phyloP scores from a whole-genome alignment of 805 yeast species.

The Metschnikowia lachancei region DNA sequence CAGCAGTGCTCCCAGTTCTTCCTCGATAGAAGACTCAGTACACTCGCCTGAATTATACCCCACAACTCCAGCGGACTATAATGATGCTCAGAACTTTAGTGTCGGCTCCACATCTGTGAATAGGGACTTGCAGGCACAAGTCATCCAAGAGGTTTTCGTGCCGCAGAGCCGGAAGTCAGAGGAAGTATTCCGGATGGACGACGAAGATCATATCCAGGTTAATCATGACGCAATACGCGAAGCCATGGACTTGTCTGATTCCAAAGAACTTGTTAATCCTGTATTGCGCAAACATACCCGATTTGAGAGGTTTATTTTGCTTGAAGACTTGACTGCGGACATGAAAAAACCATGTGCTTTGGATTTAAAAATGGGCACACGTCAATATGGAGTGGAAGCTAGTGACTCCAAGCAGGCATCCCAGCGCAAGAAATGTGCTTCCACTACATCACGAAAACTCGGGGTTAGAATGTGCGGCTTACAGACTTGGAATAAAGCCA shows the following conservation, averaged over 20 bases:
- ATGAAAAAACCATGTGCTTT: conserved; percentile 85
- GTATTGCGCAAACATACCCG: conserved; percentile 45
- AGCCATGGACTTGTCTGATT: neutral
- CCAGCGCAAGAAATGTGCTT: conserved; percentile 75
- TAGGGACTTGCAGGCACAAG: conserved; percentile 38
- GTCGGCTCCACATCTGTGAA: conserved; percentile 37
- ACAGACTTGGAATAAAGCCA: conserved; percentile 43
- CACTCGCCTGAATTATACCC: conserved; percentile 9
- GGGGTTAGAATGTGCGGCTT: conserved; percentile 96
- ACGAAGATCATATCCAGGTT: conserved; percentile 28
- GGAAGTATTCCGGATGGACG: conserved; percentile 47
- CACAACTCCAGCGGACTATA: conserved; percentile 5
- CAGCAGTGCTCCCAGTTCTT: conserved; percentile 23
- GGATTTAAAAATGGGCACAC: conserved; percentile 96
- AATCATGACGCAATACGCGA: conserved; percentile 7
- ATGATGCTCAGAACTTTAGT: conserved; percentile 19
- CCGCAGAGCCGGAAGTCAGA: conserved; percentile 40
- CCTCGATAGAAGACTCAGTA: conserved; percentile 9
- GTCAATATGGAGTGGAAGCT: conserved; percentile 98
- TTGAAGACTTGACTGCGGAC: conserved; percentile 87
- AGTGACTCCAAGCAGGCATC: conserved; percentile 64
- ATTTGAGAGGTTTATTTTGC: conserved; percentile 75
- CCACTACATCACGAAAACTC: conserved; percentile 73
- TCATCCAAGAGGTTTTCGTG: conserved; percentile 38
- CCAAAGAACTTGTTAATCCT: conserved; percentile 3